Evolutionary conservation across 805 yeast genomes (phyloP), one percentile per base, ranked within the genome.

Genomic region (Grigorovia yakushimaensis): DNA sequence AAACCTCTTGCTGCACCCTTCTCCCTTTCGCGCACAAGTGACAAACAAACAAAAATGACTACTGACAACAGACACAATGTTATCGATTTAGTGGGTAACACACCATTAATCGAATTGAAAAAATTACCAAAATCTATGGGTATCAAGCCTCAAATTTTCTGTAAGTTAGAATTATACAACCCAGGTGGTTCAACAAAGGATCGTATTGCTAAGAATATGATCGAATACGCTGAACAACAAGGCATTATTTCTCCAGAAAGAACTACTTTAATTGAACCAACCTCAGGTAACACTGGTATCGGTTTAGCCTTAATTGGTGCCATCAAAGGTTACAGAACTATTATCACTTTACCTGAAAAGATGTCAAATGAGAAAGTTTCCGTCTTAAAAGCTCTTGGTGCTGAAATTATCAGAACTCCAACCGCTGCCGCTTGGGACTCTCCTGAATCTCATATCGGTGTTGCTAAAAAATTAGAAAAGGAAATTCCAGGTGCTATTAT

Each of bases 341-440:
- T 86, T 60, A 86, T 86, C 64, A 86, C 95, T 4, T 73, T 86
- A 54, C 95, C 95, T 17, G 95, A 86, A 71, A 86, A 86, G 70
- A 86, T 86, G 95, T 83, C 91, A 40, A 86, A 86, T 65, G 95
- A 86, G 62, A 86, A 86, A 64, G 95, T 86, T 27, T 79, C 89
- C 43, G 95, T 87, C 5, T 75, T 86, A 64, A 85, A 85, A 67
- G 95, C 94, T 5, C 73, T 86, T 50, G 95, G 95, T 49, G 95
- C 95, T 30, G 95, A 86, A 65, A 86, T 86, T 62, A 82, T 86
- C 55, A 78, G 95, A 72, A 86, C 95, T 11, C 95, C 95, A 45
- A 86, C 89, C 24, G 94, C 83, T 61, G 95, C 95, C 41, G 94
- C 95, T 2, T 86, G 88, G 87, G 95, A 86, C 59, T 77, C 94